Percentiles rank a stretch among this genome's conserved stretches.
These are phyloP conservation scores for Agrocybe praecox DNA, from an alignment of 768 basidiomycete genomes.

Conservation along the genomic window DNA sequence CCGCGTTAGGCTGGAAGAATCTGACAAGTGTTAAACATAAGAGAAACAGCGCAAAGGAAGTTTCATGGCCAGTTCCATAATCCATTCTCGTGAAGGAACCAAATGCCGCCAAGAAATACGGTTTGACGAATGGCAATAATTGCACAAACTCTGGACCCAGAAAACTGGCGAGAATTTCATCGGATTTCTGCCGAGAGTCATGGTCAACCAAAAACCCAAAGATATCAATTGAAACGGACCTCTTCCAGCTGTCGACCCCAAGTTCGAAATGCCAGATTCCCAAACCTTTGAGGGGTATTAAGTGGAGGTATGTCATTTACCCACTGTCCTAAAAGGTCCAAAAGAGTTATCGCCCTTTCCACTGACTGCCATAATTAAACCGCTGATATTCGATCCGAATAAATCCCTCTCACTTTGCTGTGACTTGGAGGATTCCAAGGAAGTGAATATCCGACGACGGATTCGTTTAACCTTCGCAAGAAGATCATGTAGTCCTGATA, in stretches of 20 bases:
- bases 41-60: conserved; percentile 82
- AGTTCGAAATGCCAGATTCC: conserved; percentile 86
- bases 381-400: neutral
- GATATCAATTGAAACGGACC: conserved; percentile 40
- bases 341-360: conserved; percentile 47
- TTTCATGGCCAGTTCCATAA: conserved; percentile 97
- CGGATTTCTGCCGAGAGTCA: conserved; percentile 49
- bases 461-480: conserved; percentile 73
- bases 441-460: conserved; percentile 68
- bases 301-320: conserved; percentile 81
- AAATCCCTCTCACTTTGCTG: conserved; percentile 33
- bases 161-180: conserved; percentile 48
- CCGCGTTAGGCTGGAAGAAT: conserved; percentile 56
- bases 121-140: conserved; percentile 67
- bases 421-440: conserved; percentile 37
- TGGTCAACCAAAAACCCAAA: conserved; percentile 7
- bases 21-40: conserved; percentile 71
- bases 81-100: conserved; percentile 92
- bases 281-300: conserved; percentile 80
- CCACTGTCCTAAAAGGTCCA: conserved; percentile 73
- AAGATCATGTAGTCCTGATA: conserved; percentile 79
- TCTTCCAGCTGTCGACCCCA: conserved; percentile 83
- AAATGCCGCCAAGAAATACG: conserved; percentile 82
- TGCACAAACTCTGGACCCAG: conserved; percentile 45
- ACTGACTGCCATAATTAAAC: conserved; percentile 32